phyloP scores from a whole-genome alignment of 805 yeast species.

The Yarrowia yakushimensis region DNA sequence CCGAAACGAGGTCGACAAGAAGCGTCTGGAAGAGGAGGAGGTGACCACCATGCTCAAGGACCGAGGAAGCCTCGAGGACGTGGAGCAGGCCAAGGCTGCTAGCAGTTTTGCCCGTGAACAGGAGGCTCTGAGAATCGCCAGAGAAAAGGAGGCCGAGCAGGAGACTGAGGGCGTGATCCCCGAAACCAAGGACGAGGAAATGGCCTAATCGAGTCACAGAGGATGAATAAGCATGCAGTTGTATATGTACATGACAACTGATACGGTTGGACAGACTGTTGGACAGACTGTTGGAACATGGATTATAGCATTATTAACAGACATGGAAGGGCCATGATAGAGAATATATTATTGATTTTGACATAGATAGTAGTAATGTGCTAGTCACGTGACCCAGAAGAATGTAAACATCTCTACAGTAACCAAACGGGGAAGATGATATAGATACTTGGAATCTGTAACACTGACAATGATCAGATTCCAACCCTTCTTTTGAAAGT shows the following conservation, averaged over 20 bases:
- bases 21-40: slow-evolving; percentile 41
- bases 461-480: no score
- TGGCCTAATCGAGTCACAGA: background rate
- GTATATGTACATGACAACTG: no score
- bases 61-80: slow-evolving; percentile 40
- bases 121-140: background rate
- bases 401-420: no score
- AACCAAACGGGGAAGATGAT: no score
- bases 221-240: no score
- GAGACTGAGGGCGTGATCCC: slow-evolving; percentile 25
- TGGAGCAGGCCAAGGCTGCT: slow-evolving; percentile 8
- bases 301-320: background rate
- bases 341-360: background rate
- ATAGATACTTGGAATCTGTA: no score
- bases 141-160: slow-evolving; percentile 44
- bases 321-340: background rate
- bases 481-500: no score
- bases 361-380: no score
- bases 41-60: slow-evolving; percentile 16
- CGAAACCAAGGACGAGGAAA: background rate
- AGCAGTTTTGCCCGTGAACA: slow-evolving; percentile 21
- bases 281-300: no score
- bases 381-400: no score
- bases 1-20: slow-evolving; percentile 59
- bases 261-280: no score